Evolutionary conservation across 495 filamentous ascomycete species (phyloP).

Genomic region (Pseudomonodictys pantanalensis): DNA sequence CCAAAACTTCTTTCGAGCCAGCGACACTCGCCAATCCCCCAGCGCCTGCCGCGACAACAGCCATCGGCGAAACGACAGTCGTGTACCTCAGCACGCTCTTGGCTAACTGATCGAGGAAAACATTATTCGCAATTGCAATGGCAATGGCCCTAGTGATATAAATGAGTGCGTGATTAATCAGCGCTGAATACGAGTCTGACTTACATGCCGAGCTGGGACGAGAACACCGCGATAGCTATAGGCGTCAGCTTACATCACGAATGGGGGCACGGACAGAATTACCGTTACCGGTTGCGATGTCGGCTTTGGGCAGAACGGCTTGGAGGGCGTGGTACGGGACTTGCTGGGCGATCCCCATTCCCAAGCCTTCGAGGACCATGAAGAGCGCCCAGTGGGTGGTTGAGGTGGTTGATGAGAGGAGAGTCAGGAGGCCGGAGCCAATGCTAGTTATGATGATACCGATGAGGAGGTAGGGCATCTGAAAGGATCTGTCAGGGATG

Average conservation of each 20-base stretch:
- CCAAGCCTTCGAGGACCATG: not conserved
- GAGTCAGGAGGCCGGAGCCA: not conserved
- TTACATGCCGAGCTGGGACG: not conserved
- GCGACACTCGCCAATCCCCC: not conserved
- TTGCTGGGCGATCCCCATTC: conserved; percentile 2
- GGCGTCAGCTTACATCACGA: too few species aligned
- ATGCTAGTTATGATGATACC: not conserved
- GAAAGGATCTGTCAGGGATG: too few species aligned
- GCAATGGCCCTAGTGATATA: not conserved
- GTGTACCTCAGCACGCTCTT: not conserved
- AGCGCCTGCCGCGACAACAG: not conserved
- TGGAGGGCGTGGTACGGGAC: not conserved
- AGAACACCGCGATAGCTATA: not conserved
- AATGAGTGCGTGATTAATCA: too few species aligned
- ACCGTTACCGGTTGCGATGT: not conserved
- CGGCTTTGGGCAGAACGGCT: not conserved
- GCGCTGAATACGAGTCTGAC: too few species aligned
- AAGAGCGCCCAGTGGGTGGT: not conserved
- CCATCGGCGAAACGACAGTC: not conserved
- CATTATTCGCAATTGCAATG: not conserved
- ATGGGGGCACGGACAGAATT: too few species aligned
- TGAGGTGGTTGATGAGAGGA: not conserved
- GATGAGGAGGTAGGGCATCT: too few species aligned
- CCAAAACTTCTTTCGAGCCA: not conserved
- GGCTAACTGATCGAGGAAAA: not conserved